Percentiles rank a stretch among this genome's conserved stretches.
These are phyloP conservation scores for Amanita rubescens DNA, from an alignment of 768 basidiomycete species.

Conservation along the genomic window DNA sequence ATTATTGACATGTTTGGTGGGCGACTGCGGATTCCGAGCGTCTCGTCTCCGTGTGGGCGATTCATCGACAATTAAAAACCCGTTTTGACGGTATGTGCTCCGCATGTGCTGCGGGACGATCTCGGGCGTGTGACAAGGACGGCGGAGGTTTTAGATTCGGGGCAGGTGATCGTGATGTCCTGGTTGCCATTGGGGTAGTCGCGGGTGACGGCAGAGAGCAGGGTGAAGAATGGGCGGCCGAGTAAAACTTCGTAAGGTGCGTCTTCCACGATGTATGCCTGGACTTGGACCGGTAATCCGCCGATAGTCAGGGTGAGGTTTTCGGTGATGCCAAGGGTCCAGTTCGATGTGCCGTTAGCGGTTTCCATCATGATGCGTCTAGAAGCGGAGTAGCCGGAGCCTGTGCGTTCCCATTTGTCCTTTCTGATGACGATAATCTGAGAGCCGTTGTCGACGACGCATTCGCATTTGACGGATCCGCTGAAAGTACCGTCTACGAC, in stretches of 20 bases:
- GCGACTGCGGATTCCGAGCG: too few species aligned
- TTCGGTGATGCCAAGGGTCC: not conserved
- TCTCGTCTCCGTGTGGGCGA: not conserved
- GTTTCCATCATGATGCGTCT: not conserved
- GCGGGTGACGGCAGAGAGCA: not conserved
- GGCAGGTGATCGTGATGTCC: not conserved
- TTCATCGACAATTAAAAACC: not conserved
- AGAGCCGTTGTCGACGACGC: not conserved
- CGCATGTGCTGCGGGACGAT: too few species aligned
- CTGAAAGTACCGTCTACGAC: not conserved
- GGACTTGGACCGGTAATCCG: not conserved
- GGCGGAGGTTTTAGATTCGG: not conserved
- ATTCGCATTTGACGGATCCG: not conserved
- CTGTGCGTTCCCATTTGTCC: not conserved
- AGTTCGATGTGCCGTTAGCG: not conserved
- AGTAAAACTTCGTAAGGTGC: not conserved
- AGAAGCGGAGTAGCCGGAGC: not conserved
- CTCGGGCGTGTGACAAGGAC: not conserved
- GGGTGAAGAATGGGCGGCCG: not conserved
- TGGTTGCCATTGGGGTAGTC: not conserved
- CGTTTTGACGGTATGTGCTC: not conserved
- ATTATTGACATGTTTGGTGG: too few species aligned
- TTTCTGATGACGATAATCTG: not conserved
- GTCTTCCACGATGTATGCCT: not conserved
- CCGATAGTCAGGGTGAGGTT: too few species aligned